A percentile compares a stretch with the other conserved stretches of the same genome.
Evolutionary conservation across 1,139 yeast genomes (phyloP).

Genomic region (Debaryomycetaceae sp.): DNA sequence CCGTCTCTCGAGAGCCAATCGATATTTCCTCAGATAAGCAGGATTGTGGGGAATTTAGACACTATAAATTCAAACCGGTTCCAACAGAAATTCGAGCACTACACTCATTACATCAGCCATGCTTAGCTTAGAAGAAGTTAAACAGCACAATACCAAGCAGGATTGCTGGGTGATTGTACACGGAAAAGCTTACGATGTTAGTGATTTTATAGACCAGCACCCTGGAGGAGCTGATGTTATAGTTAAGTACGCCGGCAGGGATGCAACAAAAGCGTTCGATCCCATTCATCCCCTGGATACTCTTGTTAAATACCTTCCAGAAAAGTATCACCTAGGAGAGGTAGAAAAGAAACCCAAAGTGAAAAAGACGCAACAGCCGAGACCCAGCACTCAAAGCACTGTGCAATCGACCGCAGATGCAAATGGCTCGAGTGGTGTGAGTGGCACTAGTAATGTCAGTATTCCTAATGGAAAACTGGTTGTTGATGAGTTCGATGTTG

Average conservation of each 20-base stretch:
- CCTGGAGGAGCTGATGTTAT: conserved; percentile 56
- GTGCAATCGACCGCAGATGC: conserved; percentile 1
- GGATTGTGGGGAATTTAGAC: background rate
- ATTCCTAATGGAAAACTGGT: conserved; percentile 8
- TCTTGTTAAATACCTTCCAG: conserved; percentile 43
- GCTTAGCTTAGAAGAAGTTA: conserved; percentile 27
- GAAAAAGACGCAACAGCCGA: conserved; percentile 3
- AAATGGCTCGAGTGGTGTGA: background rate
- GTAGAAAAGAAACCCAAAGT: conserved; percentile 11
- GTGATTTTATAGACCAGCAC: conserved; percentile 46
- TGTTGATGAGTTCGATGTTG: conserved; percentile 46
- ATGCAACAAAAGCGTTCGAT: conserved; percentile 58
- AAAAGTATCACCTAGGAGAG: conserved; percentile 31
- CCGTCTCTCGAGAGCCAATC: background rate
- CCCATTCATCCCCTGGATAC: conserved; percentile 87
- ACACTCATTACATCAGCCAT: background rate
- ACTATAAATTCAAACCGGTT: background rate
- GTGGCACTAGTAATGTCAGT: too few relatives aligned
- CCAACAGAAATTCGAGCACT: background rate
- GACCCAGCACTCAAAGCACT: conserved; percentile 1
- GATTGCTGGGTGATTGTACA: conserved; percentile 60
- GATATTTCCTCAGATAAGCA: background rate
- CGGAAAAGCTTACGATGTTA: conserved; percentile 49
- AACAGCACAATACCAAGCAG: conserved; percentile 31
- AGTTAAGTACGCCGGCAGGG: conserved; percentile 53